Base-by-base conservation (phyloP, 495 filamentous ascomycete species). In the Tuber indicum region DNA sequence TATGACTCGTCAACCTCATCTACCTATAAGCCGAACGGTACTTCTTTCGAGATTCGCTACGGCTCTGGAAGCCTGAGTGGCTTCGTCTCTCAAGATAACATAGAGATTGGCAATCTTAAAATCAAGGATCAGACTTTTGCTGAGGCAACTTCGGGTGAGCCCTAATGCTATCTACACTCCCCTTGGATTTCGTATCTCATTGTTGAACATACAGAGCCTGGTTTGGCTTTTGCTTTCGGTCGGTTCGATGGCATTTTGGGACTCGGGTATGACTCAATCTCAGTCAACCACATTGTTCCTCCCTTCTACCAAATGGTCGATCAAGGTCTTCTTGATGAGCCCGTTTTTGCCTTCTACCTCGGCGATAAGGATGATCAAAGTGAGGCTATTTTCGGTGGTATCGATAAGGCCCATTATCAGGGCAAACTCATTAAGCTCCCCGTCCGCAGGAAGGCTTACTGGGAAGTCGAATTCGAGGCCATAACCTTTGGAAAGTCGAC, bases 191-290 rank as follows among this genome's bases (percentile, higher is more conserved):
- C 58, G 26, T 8, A 19, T 32, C 58, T 66, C 32, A 66, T 66
- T 66, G 26, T 32, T 16, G 26, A 66, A 36, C 58, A 49, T n/a
- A 26, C 46, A 78, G 96, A 99, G 86, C 96, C 96, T 76, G 96
- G 96, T 76, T 89, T 99, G 77, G 95, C 95, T 75, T 99, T 99
- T 84, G 96, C 96, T 79, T 99, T 99, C 82, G 96, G 96, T 83
- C 90, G 93, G 77, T 99, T 99, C 83, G 96, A 99, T 85, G 96
- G 96, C 84, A 99, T 99, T 84, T 87, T 99, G 77, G 96, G 96
- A 80, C 89, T 99, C 79, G 96, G 95, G 70, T 99, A 91, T 83
- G 92, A 97, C 86, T 92, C 90, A 78, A 96, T 99, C 86, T 96
- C 95, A 72, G 96, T 99, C 79, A 97, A 99, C 87, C 88, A 89